Conservation (phyloP, 345 rosid genomes). For the Aegle marmelos region DNA sequence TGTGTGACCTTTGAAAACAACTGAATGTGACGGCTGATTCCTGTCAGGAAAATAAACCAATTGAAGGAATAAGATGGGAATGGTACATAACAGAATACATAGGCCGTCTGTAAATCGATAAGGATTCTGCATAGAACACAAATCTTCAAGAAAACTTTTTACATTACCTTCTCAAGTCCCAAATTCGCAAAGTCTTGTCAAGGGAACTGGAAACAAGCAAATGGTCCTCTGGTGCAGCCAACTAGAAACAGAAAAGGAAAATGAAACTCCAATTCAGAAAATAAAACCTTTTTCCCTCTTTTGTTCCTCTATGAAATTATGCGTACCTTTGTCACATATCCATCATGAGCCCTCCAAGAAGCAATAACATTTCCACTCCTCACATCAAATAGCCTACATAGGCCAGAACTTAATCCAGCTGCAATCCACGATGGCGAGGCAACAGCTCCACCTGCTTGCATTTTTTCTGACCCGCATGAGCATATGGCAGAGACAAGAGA, state of each 20-base stretch:
- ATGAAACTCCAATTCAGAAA: neutral
- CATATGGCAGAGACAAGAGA: conserved; percentile 84
- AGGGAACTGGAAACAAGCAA: conserved; percentile 91
- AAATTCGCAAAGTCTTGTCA: conserved; percentile 67
- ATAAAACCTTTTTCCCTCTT: neutral
- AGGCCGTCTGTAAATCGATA: neutral
- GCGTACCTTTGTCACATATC: conserved; percentile 77
- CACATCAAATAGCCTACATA: conserved; percentile 72
- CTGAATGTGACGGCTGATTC: conserved; percentile 53
- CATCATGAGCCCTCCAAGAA: conserved; percentile 90
- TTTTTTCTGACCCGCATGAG: conserved; percentile 60
- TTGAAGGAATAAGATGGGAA: conserved; percentile 10
- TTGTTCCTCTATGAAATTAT: conserved; percentile 2
- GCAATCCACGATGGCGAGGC: conserved; percentile 76
- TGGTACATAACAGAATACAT: neutral
- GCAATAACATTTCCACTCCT: conserved; percentile 67
- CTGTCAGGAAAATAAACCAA: conserved; percentile 31
- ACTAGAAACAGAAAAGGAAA: conserved; percentile 39
- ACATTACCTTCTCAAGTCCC: conserved; percentile 83
- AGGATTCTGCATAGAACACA: neutral
- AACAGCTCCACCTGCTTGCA: conserved; percentile 41
- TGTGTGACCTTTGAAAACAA: conserved; percentile 59
- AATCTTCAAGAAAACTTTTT: neutral
- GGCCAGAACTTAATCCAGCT: conserved; percentile 85
- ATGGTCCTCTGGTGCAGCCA: conserved; percentile 79